A percentile compares a stretch with the other conserved stretches of the same genome.
phyloP scores from a whole-genome alignment of 2,329 filamentous ascomycete species.

The Sphaerostilbella broomeana region DNA sequence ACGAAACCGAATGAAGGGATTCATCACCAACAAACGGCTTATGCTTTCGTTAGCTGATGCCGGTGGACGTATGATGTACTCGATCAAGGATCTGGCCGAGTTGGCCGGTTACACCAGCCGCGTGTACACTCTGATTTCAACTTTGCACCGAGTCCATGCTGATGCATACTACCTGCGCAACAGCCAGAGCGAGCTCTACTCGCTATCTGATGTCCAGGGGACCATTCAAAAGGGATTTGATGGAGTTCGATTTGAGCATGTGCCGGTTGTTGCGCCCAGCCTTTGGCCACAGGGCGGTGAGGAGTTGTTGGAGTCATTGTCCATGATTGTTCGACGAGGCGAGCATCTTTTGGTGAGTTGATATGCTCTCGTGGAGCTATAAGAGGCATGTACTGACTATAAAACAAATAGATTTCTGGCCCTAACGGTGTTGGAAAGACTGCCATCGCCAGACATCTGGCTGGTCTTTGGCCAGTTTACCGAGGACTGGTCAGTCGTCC shows the following conservation, averaged over 20 bases:
- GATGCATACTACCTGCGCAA: conserved; percentile 69
- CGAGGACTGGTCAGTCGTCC: conserved; percentile 86
- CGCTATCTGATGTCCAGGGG: conserved; percentile 83
- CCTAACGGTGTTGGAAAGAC: conserved; percentile 93
- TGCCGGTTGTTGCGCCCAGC: conserved; percentile 83
- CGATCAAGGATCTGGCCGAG: conserved; percentile 95
- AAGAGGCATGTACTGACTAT: too few relatives aligned
- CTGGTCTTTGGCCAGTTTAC: conserved; percentile 93
- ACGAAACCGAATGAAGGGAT: conserved; percentile 89
- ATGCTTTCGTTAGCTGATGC: conserved; percentile 97
- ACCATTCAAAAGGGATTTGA: conserved; percentile 94
- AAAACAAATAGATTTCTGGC: conserved; percentile 82
- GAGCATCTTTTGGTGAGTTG: conserved; percentile 70
- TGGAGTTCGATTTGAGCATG: conserved; percentile 85
- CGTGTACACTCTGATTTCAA: conserved; percentile 92
- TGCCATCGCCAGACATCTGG: conserved; percentile 78
- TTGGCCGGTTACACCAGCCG: conserved; percentile 92
- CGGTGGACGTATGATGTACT: conserved; percentile 98
- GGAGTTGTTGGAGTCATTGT: conserved; percentile 80
- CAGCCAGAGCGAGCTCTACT: conserved; percentile 74
- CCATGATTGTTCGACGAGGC: conserved; percentile 80
- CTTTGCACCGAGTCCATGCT: conserved; percentile 87
- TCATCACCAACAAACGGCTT: conserved; percentile 97
- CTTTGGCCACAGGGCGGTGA: conserved; percentile 88
- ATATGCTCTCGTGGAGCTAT: not conserved